Conservation (phyloP, 1,284 basidiomycete genomes). For the Fomitopsis schrenkii region DNA sequence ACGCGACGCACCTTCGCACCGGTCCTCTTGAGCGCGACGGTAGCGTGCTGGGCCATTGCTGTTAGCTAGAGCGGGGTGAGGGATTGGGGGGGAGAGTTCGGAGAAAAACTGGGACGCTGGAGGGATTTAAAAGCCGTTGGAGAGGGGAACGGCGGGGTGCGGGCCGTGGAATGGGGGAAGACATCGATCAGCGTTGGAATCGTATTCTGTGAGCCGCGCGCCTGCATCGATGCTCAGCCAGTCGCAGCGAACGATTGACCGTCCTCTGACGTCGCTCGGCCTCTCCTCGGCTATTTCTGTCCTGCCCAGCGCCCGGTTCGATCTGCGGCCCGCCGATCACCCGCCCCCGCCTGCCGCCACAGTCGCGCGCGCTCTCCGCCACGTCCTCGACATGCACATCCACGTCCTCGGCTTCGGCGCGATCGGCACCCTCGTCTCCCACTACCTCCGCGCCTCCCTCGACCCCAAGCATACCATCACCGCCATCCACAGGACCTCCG, state of each 20-base stretch:
- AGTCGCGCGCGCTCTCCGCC: neutral
- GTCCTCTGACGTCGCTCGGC: neutral
- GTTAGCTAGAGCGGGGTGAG: conserved; percentile 9
- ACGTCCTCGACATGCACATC: conserved; percentile 51
- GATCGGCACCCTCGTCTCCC: conserved; percentile 77
- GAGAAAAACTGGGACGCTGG: neutral
- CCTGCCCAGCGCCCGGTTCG: neutral
- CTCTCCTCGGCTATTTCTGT: neutral
- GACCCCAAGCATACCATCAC: conserved; percentile 53
- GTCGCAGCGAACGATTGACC: neutral
- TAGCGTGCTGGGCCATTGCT: conserved; percentile 35
- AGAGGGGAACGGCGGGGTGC: neutral
- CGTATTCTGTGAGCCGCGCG: too few species aligned
- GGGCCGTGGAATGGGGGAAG: conserved; percentile 1
- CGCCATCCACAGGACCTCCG: conserved; percentile 51
- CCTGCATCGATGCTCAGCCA: too few species aligned
- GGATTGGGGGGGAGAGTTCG: neutral
- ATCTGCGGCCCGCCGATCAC: neutral
- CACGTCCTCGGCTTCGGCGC: conserved; percentile 70
- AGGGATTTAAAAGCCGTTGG: neutral
- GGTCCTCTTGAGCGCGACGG: conserved; percentile 54
- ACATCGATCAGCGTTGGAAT: conserved; percentile 1
- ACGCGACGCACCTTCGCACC: conserved; percentile 45
- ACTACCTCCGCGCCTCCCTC: conserved; percentile 66
- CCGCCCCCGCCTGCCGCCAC: neutral